Percentiles rank a stretch among this genome's conserved stretches.
These are phyloP conservation scores for Stevia rebaudiana DNA, from an alignment of 140 eudicot genomes.

Conservation along the genomic window DNA sequence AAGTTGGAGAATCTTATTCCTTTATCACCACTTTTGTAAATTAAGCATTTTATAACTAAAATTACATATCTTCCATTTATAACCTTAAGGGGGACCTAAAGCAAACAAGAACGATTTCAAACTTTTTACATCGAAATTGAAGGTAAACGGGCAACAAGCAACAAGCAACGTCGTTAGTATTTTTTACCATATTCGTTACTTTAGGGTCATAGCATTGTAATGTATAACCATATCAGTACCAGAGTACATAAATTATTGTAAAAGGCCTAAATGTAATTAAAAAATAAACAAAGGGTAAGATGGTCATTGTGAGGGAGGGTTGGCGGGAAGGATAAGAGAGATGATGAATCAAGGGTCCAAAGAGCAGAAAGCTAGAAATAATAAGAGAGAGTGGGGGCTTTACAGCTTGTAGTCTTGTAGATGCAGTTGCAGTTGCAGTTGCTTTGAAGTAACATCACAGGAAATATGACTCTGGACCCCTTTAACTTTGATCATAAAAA, in stretches of 20 bases:
- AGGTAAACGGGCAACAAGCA: too few relatives aligned
- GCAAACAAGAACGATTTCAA: too few relatives aligned
- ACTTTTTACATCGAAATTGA: too few relatives aligned
- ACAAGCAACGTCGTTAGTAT: too few relatives aligned
- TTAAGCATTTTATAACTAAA: background rate
- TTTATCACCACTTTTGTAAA: slow-evolving; percentile 15
- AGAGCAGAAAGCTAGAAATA: slow-evolving; percentile 22
- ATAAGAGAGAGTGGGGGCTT: slow-evolving; percentile 26
- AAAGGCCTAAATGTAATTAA: background rate
- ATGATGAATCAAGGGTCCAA: slow-evolving; percentile 27
- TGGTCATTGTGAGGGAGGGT: background rate
- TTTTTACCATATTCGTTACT: too few relatives aligned
- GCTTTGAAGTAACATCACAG: slow-evolving; percentile 50
- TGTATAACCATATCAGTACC: too few relatives aligned
- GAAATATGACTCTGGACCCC: slow-evolving; percentile 31
- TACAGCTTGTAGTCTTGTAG: slow-evolving; percentile 51
- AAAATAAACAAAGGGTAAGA: background rate
- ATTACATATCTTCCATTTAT: background rate
- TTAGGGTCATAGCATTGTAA: too few relatives aligned
- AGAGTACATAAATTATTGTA: background rate
- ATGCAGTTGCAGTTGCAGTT: too few relatives aligned
- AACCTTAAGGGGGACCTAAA: background rate
- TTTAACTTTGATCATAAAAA: slow-evolving; percentile 14
- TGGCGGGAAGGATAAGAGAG: background rate
- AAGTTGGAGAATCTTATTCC: slow-evolving; percentile 35